Conservation (phyloP, 108 stramenopile species). For the Discostella pseudostelligera region DNA sequence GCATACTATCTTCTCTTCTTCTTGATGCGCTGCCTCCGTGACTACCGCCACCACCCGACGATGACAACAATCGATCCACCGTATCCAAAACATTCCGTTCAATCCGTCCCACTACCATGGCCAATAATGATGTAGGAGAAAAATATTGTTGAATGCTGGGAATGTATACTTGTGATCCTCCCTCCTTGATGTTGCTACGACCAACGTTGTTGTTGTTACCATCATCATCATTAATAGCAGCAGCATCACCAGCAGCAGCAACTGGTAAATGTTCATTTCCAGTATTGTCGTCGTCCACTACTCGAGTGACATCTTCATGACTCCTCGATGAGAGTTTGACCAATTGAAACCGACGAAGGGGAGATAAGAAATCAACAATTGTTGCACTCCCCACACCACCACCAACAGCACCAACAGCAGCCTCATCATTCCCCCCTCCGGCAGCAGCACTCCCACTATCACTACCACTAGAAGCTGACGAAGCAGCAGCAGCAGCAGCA, state of each 20-base stretch:
- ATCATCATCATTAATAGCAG: too few relatives aligned
- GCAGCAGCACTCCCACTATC: too few relatives aligned
- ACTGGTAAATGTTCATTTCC: too few relatives aligned
- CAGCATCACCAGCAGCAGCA: too few relatives aligned
- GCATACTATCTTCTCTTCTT: background rate
- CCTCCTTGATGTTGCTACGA: too few relatives aligned
- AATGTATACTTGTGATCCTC: too few relatives aligned
- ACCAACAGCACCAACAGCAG: background rate
- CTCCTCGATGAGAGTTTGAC: background rate
- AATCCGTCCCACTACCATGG: conserved; percentile 40
- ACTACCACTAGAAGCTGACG: too few relatives aligned
- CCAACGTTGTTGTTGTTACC: too few relatives aligned
- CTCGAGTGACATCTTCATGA: background rate
- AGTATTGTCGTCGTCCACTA: background rate
- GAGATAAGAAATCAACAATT: conserved; percentile 12
- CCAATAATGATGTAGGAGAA: conserved; percentile 25
- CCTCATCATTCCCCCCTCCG: background rate
- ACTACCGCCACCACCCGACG: background rate
- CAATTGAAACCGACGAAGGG: conserved; percentile 18
- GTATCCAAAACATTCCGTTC: conserved; percentile 20
- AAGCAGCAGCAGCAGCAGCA: too few relatives aligned
- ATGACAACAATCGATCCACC: background rate
- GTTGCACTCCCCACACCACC: conserved; percentile 12
- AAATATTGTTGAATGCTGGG: conserved; percentile 9
- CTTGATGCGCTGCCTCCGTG: background rate